These are phyloP conservation scores for Moniliella sp. DNA, from an alignment of 1,284 basidiomycete species.

Conservation along the genomic window DNA sequence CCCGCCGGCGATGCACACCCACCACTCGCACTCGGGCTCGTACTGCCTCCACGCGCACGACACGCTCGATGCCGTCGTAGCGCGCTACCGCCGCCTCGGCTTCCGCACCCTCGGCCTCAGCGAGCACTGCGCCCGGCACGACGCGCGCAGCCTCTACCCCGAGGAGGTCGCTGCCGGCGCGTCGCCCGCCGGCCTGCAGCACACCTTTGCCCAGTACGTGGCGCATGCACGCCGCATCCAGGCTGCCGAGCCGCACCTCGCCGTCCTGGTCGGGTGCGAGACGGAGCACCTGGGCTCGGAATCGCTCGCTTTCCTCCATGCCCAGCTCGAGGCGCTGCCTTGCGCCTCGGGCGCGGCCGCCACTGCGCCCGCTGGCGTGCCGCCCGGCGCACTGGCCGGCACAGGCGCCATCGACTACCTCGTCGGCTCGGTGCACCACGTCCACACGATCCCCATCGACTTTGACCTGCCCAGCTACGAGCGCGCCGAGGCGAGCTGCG, in stretches of 20 bases:
- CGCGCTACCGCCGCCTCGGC: constrained; percentile 52
- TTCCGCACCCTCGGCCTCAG: constrained; percentile 69
- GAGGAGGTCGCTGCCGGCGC: constrained; percentile 31
- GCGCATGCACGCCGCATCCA: constrained; percentile 57
- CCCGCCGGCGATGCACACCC: no score
- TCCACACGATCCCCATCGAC: constrained; percentile 68
- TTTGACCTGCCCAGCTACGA: constrained; percentile 58
- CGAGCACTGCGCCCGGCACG: constrained; percentile 82
- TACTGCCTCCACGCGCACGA: constrained; percentile 77
- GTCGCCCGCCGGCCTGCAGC: constrained; percentile 38
- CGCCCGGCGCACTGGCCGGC: constrained; percentile 2
- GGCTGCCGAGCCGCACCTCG: constrained; percentile 37
- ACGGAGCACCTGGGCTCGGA: constrained; percentile 61
- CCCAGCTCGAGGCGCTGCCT: constrained; percentile 37
- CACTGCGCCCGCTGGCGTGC: neutral
- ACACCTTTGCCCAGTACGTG: constrained; percentile 50
- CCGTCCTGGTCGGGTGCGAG: constrained; percentile 69
- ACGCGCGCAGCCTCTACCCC: constrained; percentile 54
- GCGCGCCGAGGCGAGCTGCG: constrained; percentile 41
- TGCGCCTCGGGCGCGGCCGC: neutral
- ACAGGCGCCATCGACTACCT: constrained; percentile 52
- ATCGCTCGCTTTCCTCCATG: constrained; percentile 38
- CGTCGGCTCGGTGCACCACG: constrained; percentile 83
- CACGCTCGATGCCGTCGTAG: constrained; percentile 55
- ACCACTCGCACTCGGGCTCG: constrained; percentile 87